Percentiles rank a stretch among this genome's conserved stretches.
Evolutionary conservation across 768 basidiomycete genomes (phyloP).

Genomic region (Tricholoma bakamatsutake): DNA sequence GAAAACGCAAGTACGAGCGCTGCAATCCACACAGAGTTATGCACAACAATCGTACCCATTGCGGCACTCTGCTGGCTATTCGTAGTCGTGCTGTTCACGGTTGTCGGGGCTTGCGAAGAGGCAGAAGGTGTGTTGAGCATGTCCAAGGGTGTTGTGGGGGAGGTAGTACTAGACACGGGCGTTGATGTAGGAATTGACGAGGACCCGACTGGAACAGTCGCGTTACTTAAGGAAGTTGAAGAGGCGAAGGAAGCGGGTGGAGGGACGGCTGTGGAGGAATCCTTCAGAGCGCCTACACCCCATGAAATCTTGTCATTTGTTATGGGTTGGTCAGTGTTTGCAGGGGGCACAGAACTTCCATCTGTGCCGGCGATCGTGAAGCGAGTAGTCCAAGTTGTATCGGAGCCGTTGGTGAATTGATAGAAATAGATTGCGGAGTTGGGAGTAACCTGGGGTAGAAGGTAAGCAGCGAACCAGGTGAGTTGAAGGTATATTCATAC

Average conservation of each 20-base stretch:
- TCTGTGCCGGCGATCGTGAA: constrained; percentile 60
- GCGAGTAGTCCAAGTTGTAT: constrained; percentile 64
- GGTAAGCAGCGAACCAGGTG: not conserved
- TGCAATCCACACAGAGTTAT: constrained; percentile 16
- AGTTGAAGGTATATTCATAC: constrained; percentile 31
- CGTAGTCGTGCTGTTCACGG: constrained; percentile 8
- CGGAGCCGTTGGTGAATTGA: constrained; percentile 58
- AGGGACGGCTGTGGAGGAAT: constrained; percentile 33
- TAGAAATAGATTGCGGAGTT: constrained; percentile 76
- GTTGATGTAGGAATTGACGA: constrained; percentile 1
- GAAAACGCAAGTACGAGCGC: constrained; percentile 12
- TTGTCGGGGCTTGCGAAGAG: constrained; percentile 2
- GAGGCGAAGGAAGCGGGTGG: constrained; percentile 21
- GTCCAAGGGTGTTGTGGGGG: not conserved
- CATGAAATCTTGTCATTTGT: constrained; percentile 52
- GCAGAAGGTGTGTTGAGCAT: not conserved
- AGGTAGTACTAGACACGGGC: not conserved
- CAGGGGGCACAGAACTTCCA: constrained; percentile 41
- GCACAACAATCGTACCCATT: constrained; percentile 8
- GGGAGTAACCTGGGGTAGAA: constrained; percentile 44
- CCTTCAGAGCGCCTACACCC: constrained; percentile 57
- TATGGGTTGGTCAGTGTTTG: constrained; percentile 48
- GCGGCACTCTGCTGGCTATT: constrained; percentile 10
- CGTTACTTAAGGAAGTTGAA: constrained; percentile 5
- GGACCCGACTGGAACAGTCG: not conserved